phyloP scores from a whole-genome alignment of 2,329 filamentous ascomycete species.

The Ascochyta lentis region DNA sequence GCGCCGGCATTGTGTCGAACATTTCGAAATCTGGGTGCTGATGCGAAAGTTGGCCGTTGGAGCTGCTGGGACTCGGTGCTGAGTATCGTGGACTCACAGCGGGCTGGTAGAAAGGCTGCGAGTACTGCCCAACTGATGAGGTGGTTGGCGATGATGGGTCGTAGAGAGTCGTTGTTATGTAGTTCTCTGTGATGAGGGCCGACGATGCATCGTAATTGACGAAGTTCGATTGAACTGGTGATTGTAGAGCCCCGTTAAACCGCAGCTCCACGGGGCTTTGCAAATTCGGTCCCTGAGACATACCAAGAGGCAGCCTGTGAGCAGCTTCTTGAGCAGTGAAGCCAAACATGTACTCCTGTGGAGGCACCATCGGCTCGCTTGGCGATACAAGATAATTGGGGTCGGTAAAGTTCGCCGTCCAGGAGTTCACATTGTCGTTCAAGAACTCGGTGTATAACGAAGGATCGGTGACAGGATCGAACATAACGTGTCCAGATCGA shows the following conservation, averaged over 20 bases:
- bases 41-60: constrained; percentile 37
- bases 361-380: constrained; percentile 33
- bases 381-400: constrained; percentile 37
- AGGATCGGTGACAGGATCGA: constrained; percentile 41
- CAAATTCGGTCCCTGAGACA: constrained; percentile 17
- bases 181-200: constrained; percentile 33
- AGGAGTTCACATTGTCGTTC: constrained; percentile 29
- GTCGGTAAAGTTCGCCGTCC: constrained; percentile 37
- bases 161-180: constrained; percentile 27
- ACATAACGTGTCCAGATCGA: constrained; percentile 36
- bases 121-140: constrained; percentile 29
- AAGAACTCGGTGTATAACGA: constrained; percentile 28
- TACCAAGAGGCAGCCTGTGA: constrained; percentile 22
- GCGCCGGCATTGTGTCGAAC: constrained; percentile 24
- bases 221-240: constrained; percentile 33
- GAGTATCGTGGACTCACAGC: constrained; percentile 33
- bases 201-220: constrained; percentile 39
- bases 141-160: constrained; percentile 30
- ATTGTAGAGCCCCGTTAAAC: constrained; percentile 32
- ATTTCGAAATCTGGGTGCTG: constrained; percentile 35
- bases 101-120: constrained; percentile 29
- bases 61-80: constrained; percentile 39
- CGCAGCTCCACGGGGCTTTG: constrained; percentile 34
- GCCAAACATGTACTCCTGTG: constrained; percentile 33
- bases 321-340: constrained; percentile 22